Evolutionary conservation across 129 eudicot genomes (phyloP).

Genomic region (Deinandra increscens): DNA sequence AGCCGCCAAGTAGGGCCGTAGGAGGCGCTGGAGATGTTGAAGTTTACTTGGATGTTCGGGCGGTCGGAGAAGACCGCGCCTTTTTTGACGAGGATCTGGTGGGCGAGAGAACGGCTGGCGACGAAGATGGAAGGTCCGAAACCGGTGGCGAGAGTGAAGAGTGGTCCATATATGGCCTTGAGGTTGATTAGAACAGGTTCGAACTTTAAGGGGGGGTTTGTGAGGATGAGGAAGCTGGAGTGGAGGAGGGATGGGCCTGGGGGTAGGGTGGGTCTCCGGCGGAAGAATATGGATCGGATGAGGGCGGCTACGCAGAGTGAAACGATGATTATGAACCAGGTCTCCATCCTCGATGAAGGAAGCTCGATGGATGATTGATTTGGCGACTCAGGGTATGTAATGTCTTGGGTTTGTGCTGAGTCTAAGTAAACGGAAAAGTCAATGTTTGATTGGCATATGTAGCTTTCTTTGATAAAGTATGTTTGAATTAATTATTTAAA

Average conservation of each 20-base stretch:
- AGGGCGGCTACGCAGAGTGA: conserved; percentile 18
- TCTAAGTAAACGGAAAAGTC: no score
- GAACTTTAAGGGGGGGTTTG: neutral
- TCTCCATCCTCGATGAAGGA: conserved; percentile 4
- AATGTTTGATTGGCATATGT: no score
- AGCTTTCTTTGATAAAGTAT: no score
- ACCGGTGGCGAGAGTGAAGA: conserved; percentile 47
- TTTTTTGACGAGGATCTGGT: conserved; percentile 47
- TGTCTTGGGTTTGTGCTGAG: no score
- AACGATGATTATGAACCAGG: conserved; percentile 14
- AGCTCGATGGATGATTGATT: no score
- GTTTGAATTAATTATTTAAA: no score
- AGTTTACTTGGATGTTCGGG: conserved; percentile 21
- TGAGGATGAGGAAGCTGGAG: conserved; percentile 14
- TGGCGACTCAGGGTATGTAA: no score
- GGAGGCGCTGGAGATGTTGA: conserved; percentile 28
- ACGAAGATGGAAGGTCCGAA: conserved; percentile 36
- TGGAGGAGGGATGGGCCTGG: conserved; percentile 21
- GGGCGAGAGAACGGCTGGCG: conserved; percentile 39
- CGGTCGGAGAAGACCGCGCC: conserved; percentile 61
- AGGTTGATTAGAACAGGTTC: conserved; percentile 16
- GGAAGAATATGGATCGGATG: conserved; percentile 15
- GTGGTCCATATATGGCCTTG: conserved; percentile 29
- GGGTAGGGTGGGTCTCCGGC: conserved; percentile 1
- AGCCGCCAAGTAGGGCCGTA: conserved; percentile 39